phyloP scores from a whole-genome alignment of 1,139 yeast genomes.

The Fermentozyma sake region DNA sequence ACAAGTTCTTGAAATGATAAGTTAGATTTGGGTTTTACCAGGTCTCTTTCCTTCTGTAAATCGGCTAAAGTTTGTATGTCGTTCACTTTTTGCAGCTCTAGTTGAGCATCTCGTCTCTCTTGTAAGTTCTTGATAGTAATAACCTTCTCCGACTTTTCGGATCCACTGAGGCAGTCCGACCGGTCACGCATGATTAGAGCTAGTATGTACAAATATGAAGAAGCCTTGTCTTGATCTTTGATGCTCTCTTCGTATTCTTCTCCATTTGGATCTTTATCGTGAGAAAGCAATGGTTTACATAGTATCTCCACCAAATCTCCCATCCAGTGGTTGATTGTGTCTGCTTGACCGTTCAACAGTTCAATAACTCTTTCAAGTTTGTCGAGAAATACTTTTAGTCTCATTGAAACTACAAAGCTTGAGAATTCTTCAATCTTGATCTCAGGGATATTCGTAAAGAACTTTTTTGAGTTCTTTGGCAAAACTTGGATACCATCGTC shows the following conservation, averaged over 20 bases:
- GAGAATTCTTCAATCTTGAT: conserved; percentile 17
- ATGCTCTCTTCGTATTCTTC: conserved; percentile 75
- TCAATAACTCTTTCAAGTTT: conserved; percentile 20
- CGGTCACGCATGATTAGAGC: conserved; percentile 58
- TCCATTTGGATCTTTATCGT: conserved; percentile 56
- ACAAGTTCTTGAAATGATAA: conserved; percentile 31
- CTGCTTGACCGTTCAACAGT: conserved; percentile 55
- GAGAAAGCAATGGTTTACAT: conserved; percentile 40
- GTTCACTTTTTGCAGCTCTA: conserved; percentile 23
- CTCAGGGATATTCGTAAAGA: conserved; percentile 28
- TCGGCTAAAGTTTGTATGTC: conserved; percentile 23
- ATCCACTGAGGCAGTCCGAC: conserved; percentile 22
- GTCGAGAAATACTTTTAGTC: conserved; percentile 16
- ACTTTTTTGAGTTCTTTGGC: conserved; percentile 34
- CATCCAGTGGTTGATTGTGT: conserved; percentile 53
- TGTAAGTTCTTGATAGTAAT: conserved; percentile 20
- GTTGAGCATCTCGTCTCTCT: conserved; percentile 20
- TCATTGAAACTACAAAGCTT: conserved; percentile 18
- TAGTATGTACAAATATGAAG: conserved; percentile 58
- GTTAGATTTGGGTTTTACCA: conserved; percentile 26
- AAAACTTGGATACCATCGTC: conserved; percentile 31
- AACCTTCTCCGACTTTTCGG: conserved; percentile 18
- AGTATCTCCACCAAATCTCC: conserved; percentile 42
- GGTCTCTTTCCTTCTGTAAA: conserved; percentile 28
- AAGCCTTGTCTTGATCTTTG: conserved; percentile 67